phyloP scores from a whole-genome alignment of 108 stramenopile species.

The Nitzschia inconspicua region DNA sequence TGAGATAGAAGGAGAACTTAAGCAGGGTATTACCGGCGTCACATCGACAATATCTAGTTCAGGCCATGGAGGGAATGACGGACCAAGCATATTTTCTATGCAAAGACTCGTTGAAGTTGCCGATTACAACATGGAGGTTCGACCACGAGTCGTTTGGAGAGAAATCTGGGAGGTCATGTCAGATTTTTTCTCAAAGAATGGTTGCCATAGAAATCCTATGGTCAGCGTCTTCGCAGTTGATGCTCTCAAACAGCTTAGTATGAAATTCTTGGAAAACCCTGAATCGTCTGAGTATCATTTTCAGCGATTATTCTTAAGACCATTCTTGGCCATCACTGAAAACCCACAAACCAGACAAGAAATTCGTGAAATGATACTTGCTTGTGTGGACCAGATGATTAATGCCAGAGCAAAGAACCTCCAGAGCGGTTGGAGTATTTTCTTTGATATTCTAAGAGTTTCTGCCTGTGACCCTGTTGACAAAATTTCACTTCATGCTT shows the following conservation, averaged over 20 bases:
- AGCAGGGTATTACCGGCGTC: slow-evolving; percentile 56
- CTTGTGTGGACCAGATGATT: slow-evolving; percentile 85
- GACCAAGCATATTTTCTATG: slow-evolving; percentile 93
- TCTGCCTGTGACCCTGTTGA: slow-evolving; percentile 64
- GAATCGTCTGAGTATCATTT: slow-evolving; percentile 97
- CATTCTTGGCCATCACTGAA: slow-evolving; percentile 86
- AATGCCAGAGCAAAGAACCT: slow-evolving; percentile 73
- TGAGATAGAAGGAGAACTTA: slow-evolving; percentile 82
- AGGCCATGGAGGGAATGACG: slow-evolving; percentile 52
- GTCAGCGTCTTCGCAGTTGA: slow-evolving; percentile 98
- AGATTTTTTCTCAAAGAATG: slow-evolving; percentile 88
- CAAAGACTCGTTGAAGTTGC: slow-evolving; percentile 98
- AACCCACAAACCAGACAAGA: slow-evolving; percentile 62
- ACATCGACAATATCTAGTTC: slow-evolving; percentile 25
- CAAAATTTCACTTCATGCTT: slow-evolving; percentile 59
- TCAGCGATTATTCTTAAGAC: slow-evolving; percentile 92
- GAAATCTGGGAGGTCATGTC: slow-evolving; percentile 94
- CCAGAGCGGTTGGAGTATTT: slow-evolving; percentile 88
- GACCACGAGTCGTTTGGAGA: slow-evolving; percentile 94
- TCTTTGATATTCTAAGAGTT: slow-evolving; percentile 72
- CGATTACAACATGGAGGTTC: slow-evolving; percentile 94
- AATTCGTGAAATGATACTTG: slow-evolving; percentile 76
- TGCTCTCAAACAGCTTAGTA: slow-evolving; percentile 95
- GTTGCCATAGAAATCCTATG: slow-evolving; percentile 87
- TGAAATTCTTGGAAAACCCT: slow-evolving; percentile 97